Base-by-base conservation (phyloP, 2,329 filamentous ascomycete genomes). In the Calonectria multiphialidica region DNA sequence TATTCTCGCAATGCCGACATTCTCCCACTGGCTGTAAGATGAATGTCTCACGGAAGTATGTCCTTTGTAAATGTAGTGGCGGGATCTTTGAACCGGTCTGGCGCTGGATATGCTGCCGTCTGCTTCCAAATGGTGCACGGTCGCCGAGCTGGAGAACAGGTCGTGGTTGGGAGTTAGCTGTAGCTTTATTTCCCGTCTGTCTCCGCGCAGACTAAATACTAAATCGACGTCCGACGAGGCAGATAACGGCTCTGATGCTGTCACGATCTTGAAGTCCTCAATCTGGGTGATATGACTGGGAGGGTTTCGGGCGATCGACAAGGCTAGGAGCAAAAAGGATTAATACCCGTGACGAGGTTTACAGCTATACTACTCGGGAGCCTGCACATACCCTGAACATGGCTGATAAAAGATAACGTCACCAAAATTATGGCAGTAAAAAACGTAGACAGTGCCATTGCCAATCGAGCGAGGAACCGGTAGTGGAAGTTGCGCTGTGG, bases 1-100 rank as follows among this genome's bases (percentile, higher is more conserved):
- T 15, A 78, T 68, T 40, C 76, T 72, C 1, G 76, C 67, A 55
- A 65, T 74, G 10, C 76, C 76, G 21, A 59, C 66, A 2, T 59
- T 61, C 15, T 28, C 62, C 50, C 75, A 76, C 0, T 23, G 30
- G n/a, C 66, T 25, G 9, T 49, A 59, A 10, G 62, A 55, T 0
- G 44, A 9, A 3, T 72, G 62, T 2, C 55, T 50, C 0, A 75
- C 30, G 18, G 70, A 68, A 0, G 69, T 37, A 1, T 57, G 21
- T 16, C 76, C 76, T 8, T 75, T 77, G 45, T 74, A 77, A 0
- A 78, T 0, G 6, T 59, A 53, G 68, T 68, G 15, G 8, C 42
- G 15, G 18, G 62, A 13, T 23, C 73, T 42, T 28, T 45, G 33
- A 62, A 9, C 1, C 28, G 68, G 50, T 53, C 35, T 1, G 40